Evolutionary conservation across 441 rosid genomes (phyloP).

Genomic region (Erysimum cheiri): DNA sequence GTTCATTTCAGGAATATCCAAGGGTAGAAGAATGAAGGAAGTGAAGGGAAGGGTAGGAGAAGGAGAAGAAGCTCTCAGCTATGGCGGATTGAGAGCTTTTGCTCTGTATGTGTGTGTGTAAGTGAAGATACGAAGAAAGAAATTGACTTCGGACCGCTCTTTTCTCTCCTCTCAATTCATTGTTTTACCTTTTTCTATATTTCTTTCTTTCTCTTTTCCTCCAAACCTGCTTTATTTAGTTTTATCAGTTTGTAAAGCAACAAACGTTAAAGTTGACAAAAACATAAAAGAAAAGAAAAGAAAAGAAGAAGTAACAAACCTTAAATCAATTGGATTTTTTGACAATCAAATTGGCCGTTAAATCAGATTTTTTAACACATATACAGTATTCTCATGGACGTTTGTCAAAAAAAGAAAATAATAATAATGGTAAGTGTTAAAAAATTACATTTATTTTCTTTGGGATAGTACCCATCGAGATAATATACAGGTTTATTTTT

Average conservation of each 20-base stretch:
- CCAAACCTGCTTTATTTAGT: neutral
- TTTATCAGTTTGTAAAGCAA: constrained; percentile 12
- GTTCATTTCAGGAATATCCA: constrained; percentile 44
- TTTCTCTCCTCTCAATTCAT: constrained; percentile 1
- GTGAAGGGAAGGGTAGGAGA: constrained; percentile 30
- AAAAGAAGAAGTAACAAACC: neutral
- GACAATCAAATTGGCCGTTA: neutral
- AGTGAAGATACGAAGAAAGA: constrained; percentile 26
- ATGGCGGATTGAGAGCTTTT: constrained; percentile 6
- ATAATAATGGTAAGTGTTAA: too few species aligned
- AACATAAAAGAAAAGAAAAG: neutral
- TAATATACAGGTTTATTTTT: too few species aligned
- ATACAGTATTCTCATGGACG: too few species aligned
- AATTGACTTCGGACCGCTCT: constrained; percentile 51
- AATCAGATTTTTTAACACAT: neutral
- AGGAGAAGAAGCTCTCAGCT: constrained; percentile 34
- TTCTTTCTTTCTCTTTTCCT: neutral
- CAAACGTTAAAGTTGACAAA: constrained; percentile 5
- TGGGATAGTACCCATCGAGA: neutral
- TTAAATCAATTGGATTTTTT: neutral
- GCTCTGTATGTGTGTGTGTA: constrained; percentile 44
- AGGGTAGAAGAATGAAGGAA: constrained; percentile 23
- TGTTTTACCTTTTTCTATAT: neutral
- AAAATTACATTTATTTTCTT: neutral
- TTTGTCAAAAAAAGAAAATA: too few species aligned